These are phyloP conservation scores for Zoysia japonica DNA, from an alignment of 176 grass and related monocot genomes.

Conservation along the genomic window DNA sequence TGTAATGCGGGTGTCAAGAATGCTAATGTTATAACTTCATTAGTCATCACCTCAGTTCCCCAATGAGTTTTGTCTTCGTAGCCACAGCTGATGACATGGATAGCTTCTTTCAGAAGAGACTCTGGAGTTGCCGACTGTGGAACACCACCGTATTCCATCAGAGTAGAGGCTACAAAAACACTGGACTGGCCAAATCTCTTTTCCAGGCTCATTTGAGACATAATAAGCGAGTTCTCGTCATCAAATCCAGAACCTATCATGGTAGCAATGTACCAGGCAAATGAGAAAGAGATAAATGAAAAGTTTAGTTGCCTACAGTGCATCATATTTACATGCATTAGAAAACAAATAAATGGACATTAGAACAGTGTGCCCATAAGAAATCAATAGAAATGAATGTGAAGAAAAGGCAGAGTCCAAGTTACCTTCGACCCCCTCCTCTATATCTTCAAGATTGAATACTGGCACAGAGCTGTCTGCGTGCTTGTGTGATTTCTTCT, in stretches of 20 bases:
- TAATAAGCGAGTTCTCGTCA: constrained; percentile 90
- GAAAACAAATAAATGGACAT: background rate
- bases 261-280: constrained; percentile 10
- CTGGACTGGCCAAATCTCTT: constrained; percentile 94
- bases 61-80: constrained; percentile 96
- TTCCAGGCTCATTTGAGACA: constrained; percentile 98
- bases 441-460: constrained; percentile 99
- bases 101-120: constrained; percentile 95
- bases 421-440: constrained; percentile 93
- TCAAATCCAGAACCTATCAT: constrained; percentile 82
- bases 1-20: background rate
- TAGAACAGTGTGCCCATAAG: background rate
- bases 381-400: background rate
- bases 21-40: background rate
- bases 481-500: constrained; percentile 87
- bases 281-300: constrained; percentile 19
- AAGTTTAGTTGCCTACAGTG: background rate
- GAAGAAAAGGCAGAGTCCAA: constrained; percentile 12
- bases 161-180: constrained; percentile 92
- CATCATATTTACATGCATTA: background rate
- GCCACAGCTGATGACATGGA: constrained; percentile 99
- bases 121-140: constrained; percentile 96
- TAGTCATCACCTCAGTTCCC: constrained; percentile 76
- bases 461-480: constrained; percentile 82
- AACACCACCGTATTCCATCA: constrained; percentile 98